These are phyloP conservation scores for Curvularia spicifera DNA, from an alignment of 2,329 filamentous ascomycete species.

Conservation along the genomic window DNA sequence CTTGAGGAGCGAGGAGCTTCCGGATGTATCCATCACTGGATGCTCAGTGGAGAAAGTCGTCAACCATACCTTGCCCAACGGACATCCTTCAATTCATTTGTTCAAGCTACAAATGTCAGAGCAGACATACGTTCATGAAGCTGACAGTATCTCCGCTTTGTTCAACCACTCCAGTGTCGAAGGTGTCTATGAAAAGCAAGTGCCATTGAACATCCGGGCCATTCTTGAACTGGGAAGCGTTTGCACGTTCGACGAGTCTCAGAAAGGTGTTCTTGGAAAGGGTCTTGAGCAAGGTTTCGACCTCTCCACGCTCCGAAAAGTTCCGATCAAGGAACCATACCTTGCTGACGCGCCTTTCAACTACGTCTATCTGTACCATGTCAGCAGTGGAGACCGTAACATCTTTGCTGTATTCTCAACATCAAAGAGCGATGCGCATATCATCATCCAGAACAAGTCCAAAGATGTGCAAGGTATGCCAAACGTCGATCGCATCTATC, in stretches of 20 bases:
- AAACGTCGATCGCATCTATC: slow-evolving; percentile 88
- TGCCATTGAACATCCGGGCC: slow-evolving; percentile 85
- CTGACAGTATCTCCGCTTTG: slow-evolving; percentile 79
- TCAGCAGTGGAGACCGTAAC: slow-evolving; percentile 87
- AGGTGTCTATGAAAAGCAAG: slow-evolving; percentile 93
- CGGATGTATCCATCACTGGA: slow-evolving; percentile 83
- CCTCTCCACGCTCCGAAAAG: slow-evolving; percentile 73
- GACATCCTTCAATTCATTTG: slow-evolving; percentile 89
- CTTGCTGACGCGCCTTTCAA: slow-evolving; percentile 75
- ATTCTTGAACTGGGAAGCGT: slow-evolving; percentile 87
- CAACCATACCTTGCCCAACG: slow-evolving; percentile 90
- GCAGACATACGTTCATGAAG: slow-evolving; percentile 82
- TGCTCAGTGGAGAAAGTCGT: slow-evolving; percentile 93
- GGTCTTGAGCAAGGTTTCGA: slow-evolving; percentile 95
- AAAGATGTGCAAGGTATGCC: slow-evolving; percentile 85
- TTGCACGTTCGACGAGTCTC: slow-evolving; percentile 91
- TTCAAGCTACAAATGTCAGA: slow-evolving; percentile 94
- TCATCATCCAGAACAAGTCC: slow-evolving; percentile 84
- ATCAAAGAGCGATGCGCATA: slow-evolving; percentile 76
- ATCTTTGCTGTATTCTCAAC: slow-evolving; percentile 95
- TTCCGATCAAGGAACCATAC: slow-evolving; percentile 73
- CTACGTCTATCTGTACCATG: slow-evolving; percentile 92
- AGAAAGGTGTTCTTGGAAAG: slow-evolving; percentile 88
- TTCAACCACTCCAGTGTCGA: slow-evolving; percentile 95
- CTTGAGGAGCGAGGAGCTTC: slow-evolving; percentile 83